These are phyloP conservation scores for Xylaria flabelliformis DNA, from an alignment of 495 filamentous ascomycete genomes.

Conservation along the genomic window DNA sequence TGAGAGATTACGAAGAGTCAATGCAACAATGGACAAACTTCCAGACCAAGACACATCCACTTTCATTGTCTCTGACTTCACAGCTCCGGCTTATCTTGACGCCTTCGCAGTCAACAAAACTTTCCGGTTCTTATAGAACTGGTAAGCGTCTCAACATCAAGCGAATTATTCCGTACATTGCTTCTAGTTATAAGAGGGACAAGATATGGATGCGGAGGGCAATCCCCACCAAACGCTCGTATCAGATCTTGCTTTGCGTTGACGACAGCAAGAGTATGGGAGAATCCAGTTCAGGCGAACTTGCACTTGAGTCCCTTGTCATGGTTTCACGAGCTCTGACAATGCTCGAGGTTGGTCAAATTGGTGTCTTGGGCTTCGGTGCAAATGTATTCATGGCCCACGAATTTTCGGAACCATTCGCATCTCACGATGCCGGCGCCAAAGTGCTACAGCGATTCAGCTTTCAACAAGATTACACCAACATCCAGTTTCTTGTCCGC, in stretches of 20 bases:
- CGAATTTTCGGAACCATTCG: constrained; percentile 75
- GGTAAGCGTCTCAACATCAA: constrained; percentile 99
- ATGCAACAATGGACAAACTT: constrained; percentile 84
- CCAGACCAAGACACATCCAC: constrained; percentile 79
- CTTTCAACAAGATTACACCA: constrained; percentile 83
- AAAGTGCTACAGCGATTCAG: constrained; percentile 83
- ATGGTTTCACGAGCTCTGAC: constrained; percentile 83
- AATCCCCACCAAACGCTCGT: constrained; percentile 88
- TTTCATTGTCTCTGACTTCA: constrained; percentile 86
- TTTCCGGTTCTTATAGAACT: constrained; percentile 95
- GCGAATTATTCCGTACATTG: constrained; percentile 98
- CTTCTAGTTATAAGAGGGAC: constrained; percentile 95
- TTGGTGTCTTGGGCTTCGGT: constrained; percentile 89
- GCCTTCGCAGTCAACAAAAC: constrained; percentile 92
- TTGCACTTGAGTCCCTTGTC: constrained; percentile 91
- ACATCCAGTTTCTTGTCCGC: constrained; percentile 78
- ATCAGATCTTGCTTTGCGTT: constrained; percentile 96
- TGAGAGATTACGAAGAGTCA: constrained; percentile 63
- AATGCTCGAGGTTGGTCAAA: constrained; percentile 91
- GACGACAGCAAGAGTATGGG: constrained; percentile 96
- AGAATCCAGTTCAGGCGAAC: constrained; percentile 63
- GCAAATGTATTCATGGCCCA: constrained; percentile 86
- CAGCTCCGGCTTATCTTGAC: constrained; percentile 95
- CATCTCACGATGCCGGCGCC: constrained; percentile 82
- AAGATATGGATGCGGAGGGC: constrained; percentile 99